phyloP scores from a whole-genome alignment of 208 protist species.

The Borovskyia barvae region DNA sequence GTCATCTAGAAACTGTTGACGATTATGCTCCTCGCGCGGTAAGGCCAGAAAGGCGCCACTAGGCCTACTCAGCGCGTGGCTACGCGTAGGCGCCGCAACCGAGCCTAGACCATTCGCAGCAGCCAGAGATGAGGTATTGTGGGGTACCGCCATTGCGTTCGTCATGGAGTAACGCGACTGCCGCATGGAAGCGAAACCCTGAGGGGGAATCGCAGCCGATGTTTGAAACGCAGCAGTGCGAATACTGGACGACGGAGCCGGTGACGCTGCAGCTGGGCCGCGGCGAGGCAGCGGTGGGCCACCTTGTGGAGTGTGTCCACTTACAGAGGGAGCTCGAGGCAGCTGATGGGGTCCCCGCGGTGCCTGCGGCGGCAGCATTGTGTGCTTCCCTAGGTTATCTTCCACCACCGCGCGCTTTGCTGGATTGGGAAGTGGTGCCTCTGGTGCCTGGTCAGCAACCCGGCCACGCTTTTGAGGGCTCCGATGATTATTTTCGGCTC shows the following conservation, averaged over 20 bases:
- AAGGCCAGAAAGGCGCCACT: slow-evolving; percentile 69
- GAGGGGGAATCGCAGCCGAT: slow-evolving; percentile 35
- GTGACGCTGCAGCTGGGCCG: slow-evolving; percentile 44
- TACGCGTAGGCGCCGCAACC: neutral
- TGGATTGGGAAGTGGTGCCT: neutral
- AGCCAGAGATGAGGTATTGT: neutral
- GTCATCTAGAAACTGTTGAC: slow-evolving; percentile 80
- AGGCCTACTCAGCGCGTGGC: slow-evolving; percentile 18
- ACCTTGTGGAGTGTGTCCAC: slow-evolving; percentile 46
- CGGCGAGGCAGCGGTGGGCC: slow-evolving; percentile 67
- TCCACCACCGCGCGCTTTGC: slow-evolving; percentile 7
- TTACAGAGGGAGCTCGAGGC: slow-evolving; percentile 44
- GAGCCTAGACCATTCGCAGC: neutral
- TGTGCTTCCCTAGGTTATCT: slow-evolving; percentile 5
- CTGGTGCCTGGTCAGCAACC: neutral
- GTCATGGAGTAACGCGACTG: slow-evolving; percentile 48
- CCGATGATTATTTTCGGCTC: slow-evolving; percentile 1
- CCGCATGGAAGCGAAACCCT: slow-evolving; percentile 33
- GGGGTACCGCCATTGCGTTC: slow-evolving; percentile 29
- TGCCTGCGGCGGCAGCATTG: neutral
- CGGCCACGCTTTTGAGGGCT: slow-evolving; percentile 12
- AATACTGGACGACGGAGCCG: slow-evolving; percentile 7
- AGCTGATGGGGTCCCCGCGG: slow-evolving; percentile 14
- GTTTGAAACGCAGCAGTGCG: slow-evolving; percentile 21
- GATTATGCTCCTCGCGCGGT: slow-evolving; percentile 61